Conservation (phyloP, 352 stramenopile genomes). For the Globisporangium camurandrum region DNA sequence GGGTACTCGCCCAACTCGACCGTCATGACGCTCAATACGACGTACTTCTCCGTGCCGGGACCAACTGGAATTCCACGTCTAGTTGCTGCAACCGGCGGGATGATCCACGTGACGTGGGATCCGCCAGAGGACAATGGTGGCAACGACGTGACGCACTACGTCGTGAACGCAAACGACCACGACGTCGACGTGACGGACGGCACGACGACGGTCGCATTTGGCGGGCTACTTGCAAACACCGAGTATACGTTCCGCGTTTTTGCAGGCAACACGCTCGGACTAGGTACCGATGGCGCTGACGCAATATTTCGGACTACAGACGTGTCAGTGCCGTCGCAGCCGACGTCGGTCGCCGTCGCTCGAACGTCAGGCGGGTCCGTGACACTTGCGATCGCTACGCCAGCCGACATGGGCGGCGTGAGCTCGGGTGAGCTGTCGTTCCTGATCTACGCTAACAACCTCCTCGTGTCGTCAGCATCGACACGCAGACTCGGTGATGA, state of each 20-base stretch:
- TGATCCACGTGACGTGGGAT: slow-evolving; percentile 32
- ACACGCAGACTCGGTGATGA: no score
- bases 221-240: slow-evolving; percentile 27
- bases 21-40: slow-evolving; percentile 23
- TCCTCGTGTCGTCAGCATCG: slow-evolving; percentile 16
- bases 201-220: slow-evolving; percentile 20
- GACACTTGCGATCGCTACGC: slow-evolving; percentile 22
- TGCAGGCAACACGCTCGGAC: slow-evolving; percentile 33
- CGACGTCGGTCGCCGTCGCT: slow-evolving; percentile 18
- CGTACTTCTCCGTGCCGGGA: slow-evolving; percentile 40
- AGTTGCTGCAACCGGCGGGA: slow-evolving; percentile 24
- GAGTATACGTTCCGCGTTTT: slow-evolving; percentile 47
- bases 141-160: slow-evolving; percentile 31
- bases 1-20: slow-evolving; percentile 31
- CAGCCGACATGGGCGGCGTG: slow-evolving; percentile 37
- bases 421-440: slow-evolving; percentile 19
- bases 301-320: slow-evolving; percentile 19
- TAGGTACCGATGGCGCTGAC: slow-evolving; percentile 20
- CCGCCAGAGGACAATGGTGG: slow-evolving; percentile 47
- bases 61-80: slow-evolving; percentile 19
- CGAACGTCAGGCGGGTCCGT: slow-evolving; percentile 28
- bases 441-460: slow-evolving; percentile 32
- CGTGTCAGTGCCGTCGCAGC: slow-evolving; percentile 20
- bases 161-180: slow-evolving; percentile 19
- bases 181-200: not conserved